Evolutionary conservation across 2,329 filamentous ascomycete species (phyloP), one percentile per base, ranked within the genome.

Genomic region (Sporothrix brasiliensis): DNA sequence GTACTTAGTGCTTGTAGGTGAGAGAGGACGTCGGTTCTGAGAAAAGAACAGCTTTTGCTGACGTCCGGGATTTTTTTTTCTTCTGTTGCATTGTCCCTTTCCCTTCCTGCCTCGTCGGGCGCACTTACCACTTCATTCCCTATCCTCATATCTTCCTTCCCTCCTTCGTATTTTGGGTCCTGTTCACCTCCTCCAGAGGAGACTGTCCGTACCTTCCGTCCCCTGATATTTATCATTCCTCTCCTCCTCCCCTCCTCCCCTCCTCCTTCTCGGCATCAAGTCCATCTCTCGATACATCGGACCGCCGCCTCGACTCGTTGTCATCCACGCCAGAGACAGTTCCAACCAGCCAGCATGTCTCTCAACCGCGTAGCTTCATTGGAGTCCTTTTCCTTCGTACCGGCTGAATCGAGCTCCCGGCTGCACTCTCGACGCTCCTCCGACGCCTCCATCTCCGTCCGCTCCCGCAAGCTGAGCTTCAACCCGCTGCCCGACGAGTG

Each of bases 401-500:
- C 78, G n/a, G 73, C 75, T 47, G 81, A 82, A 44, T 77, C 77
- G 44, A 50, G 49, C 41, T 68, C 69, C 11, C 54, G 63, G 60
- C 60, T 66, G 11, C 76, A 78, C 52, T 80, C 81, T 2, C 77
- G 82, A 63, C 79, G 83, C 54, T 80, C 78, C 58, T 83, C 83
- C 13, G 82, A 83, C 73, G 81, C 83, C 41, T 85, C 83, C n/a
- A 56, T 60, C 50, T 72, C 71, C 9, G 78, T 82, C 21, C 82
- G 84, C 41, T 80, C 83, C 13, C 81, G 82, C 65, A 84, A 83
- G 71, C 79, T 87, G 61, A 85, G 79, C 74, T 87, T 87, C 76
- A 87, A 86, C 75, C 85, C 85, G 9, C 76, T 87, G 24, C 85
- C 85, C 4, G 82, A 86, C 69, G 81, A 82, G 70, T 86, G 83